Base-by-base conservation (phyloP, 75 land plant species). In the Picea sitchensis region DNA sequence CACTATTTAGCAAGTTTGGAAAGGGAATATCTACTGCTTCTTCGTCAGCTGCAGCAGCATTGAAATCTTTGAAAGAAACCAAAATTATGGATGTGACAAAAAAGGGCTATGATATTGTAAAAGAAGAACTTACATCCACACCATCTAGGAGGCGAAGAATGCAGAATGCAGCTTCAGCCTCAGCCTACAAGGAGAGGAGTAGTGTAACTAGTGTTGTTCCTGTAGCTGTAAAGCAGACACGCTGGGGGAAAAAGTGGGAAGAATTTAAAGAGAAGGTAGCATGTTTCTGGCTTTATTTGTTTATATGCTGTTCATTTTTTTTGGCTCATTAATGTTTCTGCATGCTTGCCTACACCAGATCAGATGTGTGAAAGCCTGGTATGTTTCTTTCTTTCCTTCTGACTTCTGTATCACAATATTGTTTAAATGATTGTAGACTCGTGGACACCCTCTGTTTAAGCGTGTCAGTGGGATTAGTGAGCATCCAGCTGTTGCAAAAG, bases 201-300 rank as follows among this genome's bases (percentile, higher is more conserved):
- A 81, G 78, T 31, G 87, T 77, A 81, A 93, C 90, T 41, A 96
- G 85, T 32, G 69, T 95, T 59, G 91, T 93, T 38, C 78, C 95
- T 41, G 85, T 91, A 23, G 92, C 87, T 12, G 76, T 77, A 59
- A 88, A 85, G 79, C 84, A 88, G 41, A 85, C 98, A 32, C 81
- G 74, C 0, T 91, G 91, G 91, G 78, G 89, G 59, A 91, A 90
- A 78, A 90, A 87, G 68, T 91, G 92, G 93, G 98, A 95, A 77
- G 76, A 83, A 36, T 75, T 93, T 59, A 93, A 91, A 81, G 82
- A 88, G 58, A 93, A 93, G 96, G 98, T 91, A 68, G 62, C 21
- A 44, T 61, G 21, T 36, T 63, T 26, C 3, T 20, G 61, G 72
- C 23, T 64, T 56, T 74, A 38, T 51, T 59, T n/a, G 30, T 78